These are phyloP conservation scores for Daedalea quercina DNA, from an alignment of 768 basidiomycete genomes.

Conservation along the genomic window DNA sequence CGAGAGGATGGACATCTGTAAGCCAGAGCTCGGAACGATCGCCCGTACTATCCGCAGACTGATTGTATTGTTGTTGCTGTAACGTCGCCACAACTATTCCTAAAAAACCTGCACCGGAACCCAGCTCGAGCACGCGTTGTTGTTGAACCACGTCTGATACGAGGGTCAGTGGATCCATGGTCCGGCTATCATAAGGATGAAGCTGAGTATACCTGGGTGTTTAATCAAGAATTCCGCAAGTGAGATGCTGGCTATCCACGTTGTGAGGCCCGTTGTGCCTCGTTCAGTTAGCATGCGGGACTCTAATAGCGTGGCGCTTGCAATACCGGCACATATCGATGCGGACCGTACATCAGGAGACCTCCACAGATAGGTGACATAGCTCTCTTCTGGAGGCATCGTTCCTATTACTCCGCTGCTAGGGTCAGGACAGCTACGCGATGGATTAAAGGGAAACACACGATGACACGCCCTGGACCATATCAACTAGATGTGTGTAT, in stretches of 20 bases:
- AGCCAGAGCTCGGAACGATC: conserved; percentile 32
- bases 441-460: neutral
- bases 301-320: conserved; percentile 57
- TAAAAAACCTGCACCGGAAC: conserved; percentile 71
- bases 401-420: neutral
- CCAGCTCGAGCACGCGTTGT: conserved; percentile 61
- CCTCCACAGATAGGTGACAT: conserved; percentile 62
- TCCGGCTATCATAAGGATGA: neutral
- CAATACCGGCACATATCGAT: conserved; percentile 19
- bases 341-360: conserved; percentile 1
- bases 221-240: conserved; percentile 55
- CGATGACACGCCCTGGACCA: conserved; percentile 34
- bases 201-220: conserved; percentile 40
- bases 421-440: neutral
- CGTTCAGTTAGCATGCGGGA: conserved; percentile 67
- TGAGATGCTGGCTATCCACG: conserved; percentile 69
- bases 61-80: conserved; percentile 32
- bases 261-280: conserved; percentile 75
- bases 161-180: neutral
- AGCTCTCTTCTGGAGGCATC: conserved; percentile 45
- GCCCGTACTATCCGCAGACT: neutral
- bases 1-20: conserved; percentile 60
- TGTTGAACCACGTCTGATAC: conserved; percentile 33
- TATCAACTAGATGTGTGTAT: conserved; percentile 53
- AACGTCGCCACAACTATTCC: conserved; percentile 55